A percentile compares a stretch with the other conserved stretches of the same genome.
Evolutionary conservation across 257 asterid species (phyloP).

Genomic region (Leonotis leonurus): DNA sequence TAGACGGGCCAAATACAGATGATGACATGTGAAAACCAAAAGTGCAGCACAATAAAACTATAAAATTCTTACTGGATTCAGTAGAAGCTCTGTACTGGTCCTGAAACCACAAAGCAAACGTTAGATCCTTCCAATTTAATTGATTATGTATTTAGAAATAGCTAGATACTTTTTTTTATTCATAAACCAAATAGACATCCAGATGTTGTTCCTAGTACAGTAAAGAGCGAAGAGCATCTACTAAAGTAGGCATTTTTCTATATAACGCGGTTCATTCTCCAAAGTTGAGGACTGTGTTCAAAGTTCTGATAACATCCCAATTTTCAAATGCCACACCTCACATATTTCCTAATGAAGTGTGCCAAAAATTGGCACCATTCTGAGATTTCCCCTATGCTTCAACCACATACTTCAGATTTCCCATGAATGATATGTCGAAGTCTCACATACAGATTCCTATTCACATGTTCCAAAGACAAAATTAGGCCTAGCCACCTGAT

Average conservation of each 20-base stretch:
- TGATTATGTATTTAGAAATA: neutral
- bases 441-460: neutral
- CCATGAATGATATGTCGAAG: neutral
- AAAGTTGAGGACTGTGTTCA: neutral
- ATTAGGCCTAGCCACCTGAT: neutral
- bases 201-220: neutral
- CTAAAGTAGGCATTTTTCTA: neutral
- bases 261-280: neutral
- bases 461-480: neutral
- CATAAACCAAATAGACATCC: conserved; percentile 7
- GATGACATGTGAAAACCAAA: conserved; percentile 1
- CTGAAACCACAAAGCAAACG: conserved; percentile 50
- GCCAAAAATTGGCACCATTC: neutral
- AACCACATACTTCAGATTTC: neutral
- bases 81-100: conserved; percentile 94
- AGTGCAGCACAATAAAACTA: conserved; percentile 14
- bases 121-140: neutral
- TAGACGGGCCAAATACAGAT: neutral
- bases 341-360: neutral
- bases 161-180: neutral
- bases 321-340: neutral
- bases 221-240: neutral
- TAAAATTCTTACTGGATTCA: conserved; percentile 79
- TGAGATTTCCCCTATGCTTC: neutral
- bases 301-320: conserved; percentile 7